phyloP scores from a whole-genome alignment of 345 rosid species.

The Bruguiera sexangula region DNA sequence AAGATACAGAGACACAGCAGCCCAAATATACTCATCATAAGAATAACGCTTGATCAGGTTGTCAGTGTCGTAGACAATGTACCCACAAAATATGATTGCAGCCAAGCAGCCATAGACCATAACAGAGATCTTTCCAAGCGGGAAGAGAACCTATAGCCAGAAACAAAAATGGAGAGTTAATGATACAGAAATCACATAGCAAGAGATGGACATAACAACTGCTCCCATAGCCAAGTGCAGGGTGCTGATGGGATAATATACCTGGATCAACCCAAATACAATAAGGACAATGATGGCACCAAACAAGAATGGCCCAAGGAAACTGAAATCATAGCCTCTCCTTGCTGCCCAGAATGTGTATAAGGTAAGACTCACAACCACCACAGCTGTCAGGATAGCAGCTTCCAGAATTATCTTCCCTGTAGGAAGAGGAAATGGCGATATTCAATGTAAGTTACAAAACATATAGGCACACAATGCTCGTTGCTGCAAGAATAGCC shows the following conservation, averaged over 20 bases:
- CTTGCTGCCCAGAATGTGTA: conserved; percentile 96
- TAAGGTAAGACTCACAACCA: conserved; percentile 71
- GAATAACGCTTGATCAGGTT: conserved; percentile 78
- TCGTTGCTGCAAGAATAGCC: too few relatives aligned
- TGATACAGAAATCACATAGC: neutral
- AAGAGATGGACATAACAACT: neutral
- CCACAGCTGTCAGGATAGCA: conserved; percentile 64
- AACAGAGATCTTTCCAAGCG: conserved; percentile 63
- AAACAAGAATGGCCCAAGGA: conserved; percentile 89
- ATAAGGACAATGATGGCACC: conserved; percentile 64
- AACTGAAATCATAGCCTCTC: conserved; percentile 84
- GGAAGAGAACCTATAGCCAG: conserved; percentile 64
- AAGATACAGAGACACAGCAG: conserved; percentile 68
- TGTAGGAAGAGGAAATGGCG: conserved; percentile 20
- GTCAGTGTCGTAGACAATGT: conserved; percentile 78
- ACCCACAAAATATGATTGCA: conserved; percentile 76
- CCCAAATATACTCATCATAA: conserved; percentile 89
- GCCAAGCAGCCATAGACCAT: conserved; percentile 83
- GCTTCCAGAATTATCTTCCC: conserved; percentile 81
- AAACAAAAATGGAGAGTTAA: conserved; percentile 4
- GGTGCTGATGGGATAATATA: conserved; percentile 1
- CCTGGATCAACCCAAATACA: conserved; percentile 78
- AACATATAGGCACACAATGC: too few relatives aligned
- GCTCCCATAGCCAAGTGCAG: neutral
- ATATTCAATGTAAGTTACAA: neutral